Conservation (phyloP, 148 eudicot genomes). For the Camellia lanceoleosa region DNA sequence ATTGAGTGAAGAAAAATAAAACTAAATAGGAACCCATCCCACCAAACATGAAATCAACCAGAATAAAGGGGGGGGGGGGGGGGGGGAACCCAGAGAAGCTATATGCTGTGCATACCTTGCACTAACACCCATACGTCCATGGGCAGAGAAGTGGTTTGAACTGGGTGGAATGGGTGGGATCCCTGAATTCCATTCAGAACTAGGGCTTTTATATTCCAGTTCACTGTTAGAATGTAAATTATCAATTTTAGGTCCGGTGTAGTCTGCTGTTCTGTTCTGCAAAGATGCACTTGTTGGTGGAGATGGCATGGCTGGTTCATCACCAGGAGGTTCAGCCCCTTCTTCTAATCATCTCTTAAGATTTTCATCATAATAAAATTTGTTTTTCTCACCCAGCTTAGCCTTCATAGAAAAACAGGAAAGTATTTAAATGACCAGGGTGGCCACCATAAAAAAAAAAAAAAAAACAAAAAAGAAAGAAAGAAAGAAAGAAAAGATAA, state of each 20-base stretch:
- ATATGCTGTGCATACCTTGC: constrained; percentile 47
- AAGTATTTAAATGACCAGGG: too few species aligned
- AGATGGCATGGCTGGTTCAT: constrained; percentile 66
- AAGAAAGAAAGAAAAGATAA: not conserved
- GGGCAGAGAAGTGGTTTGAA: constrained; percentile 67
- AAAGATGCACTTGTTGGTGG: constrained; percentile 57
- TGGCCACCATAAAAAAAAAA: too few species aligned
- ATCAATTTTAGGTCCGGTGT: constrained; percentile 34
- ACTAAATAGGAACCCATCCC: not conserved
- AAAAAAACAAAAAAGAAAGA: too few species aligned
- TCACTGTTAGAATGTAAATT: constrained; percentile 35
- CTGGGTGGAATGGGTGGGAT: constrained; percentile 74
- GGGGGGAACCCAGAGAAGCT: not conserved
- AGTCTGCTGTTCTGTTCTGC: constrained; percentile 34
- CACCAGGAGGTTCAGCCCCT: constrained; percentile 69
- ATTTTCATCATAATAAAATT: constrained; percentile 77
- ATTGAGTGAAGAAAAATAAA: not conserved
- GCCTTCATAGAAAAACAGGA: constrained; percentile 41
- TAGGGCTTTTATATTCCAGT: constrained; percentile 41
- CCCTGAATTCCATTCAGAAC: constrained; percentile 40
- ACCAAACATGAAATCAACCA: not conserved
- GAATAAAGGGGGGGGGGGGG: not conserved
- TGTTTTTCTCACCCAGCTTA: constrained; percentile 72
- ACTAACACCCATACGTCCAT: constrained; percentile 70
- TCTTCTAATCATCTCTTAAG: constrained; percentile 90